These are phyloP conservation scores for Cymbopogon flexuosus DNA, from an alignment of 202 grass and related monocot genomes.

Conservation along the genomic window DNA sequence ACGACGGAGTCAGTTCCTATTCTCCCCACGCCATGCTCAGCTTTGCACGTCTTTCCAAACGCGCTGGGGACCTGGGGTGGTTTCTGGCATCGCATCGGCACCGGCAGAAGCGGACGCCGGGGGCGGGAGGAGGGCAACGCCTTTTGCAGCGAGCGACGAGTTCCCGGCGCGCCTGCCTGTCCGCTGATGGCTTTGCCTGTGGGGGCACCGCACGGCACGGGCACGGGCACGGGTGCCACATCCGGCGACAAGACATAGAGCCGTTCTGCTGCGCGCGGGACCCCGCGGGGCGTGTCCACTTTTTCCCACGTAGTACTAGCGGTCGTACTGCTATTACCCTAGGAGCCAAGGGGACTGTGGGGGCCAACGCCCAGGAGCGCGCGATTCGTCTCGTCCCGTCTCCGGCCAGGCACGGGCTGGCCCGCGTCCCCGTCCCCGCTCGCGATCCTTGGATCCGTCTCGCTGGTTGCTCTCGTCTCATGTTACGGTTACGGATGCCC, in stretches of 20 bases:
- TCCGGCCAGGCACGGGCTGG: neutral
- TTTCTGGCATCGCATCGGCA: neutral
- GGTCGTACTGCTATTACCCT: neutral
- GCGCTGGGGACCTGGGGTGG: no score
- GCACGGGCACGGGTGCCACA: slow-evolving; percentile 16
- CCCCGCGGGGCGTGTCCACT: neutral
- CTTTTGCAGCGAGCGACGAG: neutral
- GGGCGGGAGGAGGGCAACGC: neutral
- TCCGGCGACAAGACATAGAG: slow-evolving; percentile 32
- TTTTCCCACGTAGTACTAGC: neutral
- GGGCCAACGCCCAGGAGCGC: neutral
- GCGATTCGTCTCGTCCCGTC: neutral
- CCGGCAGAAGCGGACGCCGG: neutral
- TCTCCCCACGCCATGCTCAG: neutral
- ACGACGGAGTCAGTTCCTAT: no score
- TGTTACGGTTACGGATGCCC: neutral
- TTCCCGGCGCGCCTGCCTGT: neutral
- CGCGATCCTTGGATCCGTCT: slow-evolving; percentile 24
- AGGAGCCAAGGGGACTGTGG: no score
- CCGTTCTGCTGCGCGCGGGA: slow-evolving; percentile 23
- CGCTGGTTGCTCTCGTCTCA: neutral
- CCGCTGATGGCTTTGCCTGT: neutral
- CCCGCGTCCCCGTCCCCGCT: slow-evolving; percentile 3
- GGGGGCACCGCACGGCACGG: neutral
- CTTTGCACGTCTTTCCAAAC: slow-evolving; percentile 34